Conservation (phyloP, 208 protist genomes). For the Crithidia fasciculata region DNA sequence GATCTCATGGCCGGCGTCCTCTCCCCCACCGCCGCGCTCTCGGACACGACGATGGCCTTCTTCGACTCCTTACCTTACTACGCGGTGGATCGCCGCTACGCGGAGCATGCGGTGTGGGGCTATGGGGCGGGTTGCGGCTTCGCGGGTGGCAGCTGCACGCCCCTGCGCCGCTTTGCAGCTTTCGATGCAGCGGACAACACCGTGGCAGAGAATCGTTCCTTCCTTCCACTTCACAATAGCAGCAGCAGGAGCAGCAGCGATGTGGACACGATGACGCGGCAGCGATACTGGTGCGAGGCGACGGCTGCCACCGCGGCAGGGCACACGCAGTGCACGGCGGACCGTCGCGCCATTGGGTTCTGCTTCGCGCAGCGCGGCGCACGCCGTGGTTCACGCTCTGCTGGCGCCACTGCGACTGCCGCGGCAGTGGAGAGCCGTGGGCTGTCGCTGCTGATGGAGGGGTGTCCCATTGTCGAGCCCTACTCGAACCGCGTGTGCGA, state of each 20-base stretch:
- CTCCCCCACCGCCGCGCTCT: conserved; percentile 35
- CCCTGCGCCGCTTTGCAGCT: not conserved
- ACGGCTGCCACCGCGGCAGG: conserved; percentile 1
- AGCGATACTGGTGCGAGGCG: conserved; percentile 34
- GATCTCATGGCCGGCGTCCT: conserved; percentile 83
- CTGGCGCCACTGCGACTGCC: not conserved
- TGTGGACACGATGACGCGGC: conserved; percentile 6
- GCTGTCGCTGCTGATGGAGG: conserved; percentile 47
- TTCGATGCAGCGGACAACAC: not conserved
- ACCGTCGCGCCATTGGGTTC: conserved; percentile 42
- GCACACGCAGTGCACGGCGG: conserved; percentile 43
- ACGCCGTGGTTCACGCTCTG: not conserved
- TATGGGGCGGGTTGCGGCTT: conserved; percentile 48
- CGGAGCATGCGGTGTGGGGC: conserved; percentile 42
- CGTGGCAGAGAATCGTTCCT: no score
- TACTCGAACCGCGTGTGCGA: conserved; percentile 39
- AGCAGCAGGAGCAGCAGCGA: not conserved
- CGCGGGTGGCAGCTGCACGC: conserved; percentile 9
- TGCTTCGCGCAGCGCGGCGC: conserved; percentile 26
- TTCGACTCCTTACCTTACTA: conserved; percentile 78
- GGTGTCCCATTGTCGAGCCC: conserved; percentile 53
- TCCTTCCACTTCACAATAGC: no score
- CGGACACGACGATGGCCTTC: conserved; percentile 63
- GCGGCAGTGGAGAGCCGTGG: conserved; percentile 4
- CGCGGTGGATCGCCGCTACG: conserved; percentile 29